A percentile compares a stretch with the other conserved stretches of the same genome.
Evolutionary conservation across 768 basidiomycete species (phyloP).

Genomic region (Omphalotus guepiniiformis): DNA sequence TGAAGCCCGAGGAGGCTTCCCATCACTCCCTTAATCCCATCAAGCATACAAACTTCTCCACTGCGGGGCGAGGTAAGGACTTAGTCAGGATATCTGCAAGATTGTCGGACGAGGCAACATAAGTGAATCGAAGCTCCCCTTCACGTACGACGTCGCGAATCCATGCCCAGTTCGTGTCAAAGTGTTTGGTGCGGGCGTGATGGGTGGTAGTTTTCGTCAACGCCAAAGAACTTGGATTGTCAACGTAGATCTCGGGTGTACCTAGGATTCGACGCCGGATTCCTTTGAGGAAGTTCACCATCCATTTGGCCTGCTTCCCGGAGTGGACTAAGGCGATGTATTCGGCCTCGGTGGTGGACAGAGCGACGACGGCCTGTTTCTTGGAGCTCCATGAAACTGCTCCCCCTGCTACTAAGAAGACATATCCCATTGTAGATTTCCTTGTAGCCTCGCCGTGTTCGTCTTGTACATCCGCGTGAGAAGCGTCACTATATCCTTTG

Average conservation of each 20-base stretch:
- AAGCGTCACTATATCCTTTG: background rate
- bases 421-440: conserved; percentile 28
- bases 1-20: too few relatives aligned
- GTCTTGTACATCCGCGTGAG: conserved; percentile 5
- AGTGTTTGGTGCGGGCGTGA: conserved; percentile 28
- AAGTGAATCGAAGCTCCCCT: conserved; percentile 8
- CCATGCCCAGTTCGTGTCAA: conserved; percentile 26
- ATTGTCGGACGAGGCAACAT: conserved; percentile 13
- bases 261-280: conserved; percentile 16
- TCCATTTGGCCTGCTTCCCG: conserved; percentile 24
- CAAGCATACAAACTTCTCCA: too few relatives aligned
- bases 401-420: conserved; percentile 27
- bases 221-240: conserved; percentile 27
- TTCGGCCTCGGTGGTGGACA: conserved; percentile 40
- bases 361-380: conserved; percentile 33
- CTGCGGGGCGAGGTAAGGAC: conserved; percentile 10
- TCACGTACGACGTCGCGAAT: conserved; percentile 28
- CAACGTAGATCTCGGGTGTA: conserved; percentile 13
- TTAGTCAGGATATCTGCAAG: conserved; percentile 26
- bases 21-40: too few relatives aligned
- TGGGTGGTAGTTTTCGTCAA: conserved; percentile 17
- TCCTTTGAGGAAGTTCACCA: conserved; percentile 30
- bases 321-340: conserved; percentile 31
- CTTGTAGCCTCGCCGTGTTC: conserved; percentile 27
- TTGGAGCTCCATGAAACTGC: conserved; percentile 36